A percentile compares a stretch with the other conserved stretches of the same genome.
Conservation (phyloP, 345 rosid species). For the Ailanthus altissimus region DNA sequence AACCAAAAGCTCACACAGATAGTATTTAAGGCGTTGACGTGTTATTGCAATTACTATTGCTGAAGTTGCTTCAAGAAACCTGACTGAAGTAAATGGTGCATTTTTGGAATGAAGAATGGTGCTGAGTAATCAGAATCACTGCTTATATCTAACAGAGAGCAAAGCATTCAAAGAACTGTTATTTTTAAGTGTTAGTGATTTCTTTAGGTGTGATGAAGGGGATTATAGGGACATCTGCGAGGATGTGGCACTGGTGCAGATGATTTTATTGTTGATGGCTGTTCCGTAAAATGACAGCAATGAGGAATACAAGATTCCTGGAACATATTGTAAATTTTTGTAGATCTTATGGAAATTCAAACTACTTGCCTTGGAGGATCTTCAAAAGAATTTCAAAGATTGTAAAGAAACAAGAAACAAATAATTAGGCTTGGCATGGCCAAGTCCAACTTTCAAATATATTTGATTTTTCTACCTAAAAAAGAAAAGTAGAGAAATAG, state of each 20-base stretch:
- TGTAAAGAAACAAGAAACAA: background rate
- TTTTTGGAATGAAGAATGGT: background rate
- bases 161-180: background rate
- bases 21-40: background rate
- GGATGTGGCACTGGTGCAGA: background rate
- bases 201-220: background rate
- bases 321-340: background rate
- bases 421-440: background rate
- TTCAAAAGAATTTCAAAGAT: background rate
- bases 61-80: background rate
- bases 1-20: background rate
- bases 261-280: background rate
- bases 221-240: background rate
- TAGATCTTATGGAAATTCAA: slow-evolving; percentile 2
- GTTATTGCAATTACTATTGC: background rate
- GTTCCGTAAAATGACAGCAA: background rate
- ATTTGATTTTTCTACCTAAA: background rate
- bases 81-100: background rate
- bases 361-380: background rate
- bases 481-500: background rate
- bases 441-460: background rate
- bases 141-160: background rate
- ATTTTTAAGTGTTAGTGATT: background rate
- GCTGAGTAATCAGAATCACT: background rate
- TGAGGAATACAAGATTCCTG: background rate